Evolutionary conservation across 2,329 filamentous ascomycete species (phyloP), one percentile per base, ranked within the genome.

Genomic region (Chrysoporthe austroafricana): DNA sequence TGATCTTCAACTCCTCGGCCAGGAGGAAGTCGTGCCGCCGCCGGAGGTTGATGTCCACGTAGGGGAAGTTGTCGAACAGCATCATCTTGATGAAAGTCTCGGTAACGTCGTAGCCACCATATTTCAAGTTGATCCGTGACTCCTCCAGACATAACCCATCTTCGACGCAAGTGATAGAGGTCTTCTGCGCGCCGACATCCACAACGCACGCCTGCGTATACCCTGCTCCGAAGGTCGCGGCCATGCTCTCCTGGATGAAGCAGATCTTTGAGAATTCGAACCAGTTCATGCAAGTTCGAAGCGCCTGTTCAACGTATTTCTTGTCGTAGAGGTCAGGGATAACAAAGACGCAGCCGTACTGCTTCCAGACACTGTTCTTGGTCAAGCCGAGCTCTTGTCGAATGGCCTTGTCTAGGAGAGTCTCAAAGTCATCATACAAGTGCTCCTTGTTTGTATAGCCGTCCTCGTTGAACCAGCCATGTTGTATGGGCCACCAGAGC

Each of bases 251-350:
- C 78, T 99, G 96, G 68, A 98, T 94, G 76, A 99, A 96, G 77
- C 92, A 96, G 61, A 97, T 90, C 66, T 91, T 90, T 71, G 88
- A 91, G 76, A 99, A 97, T 66, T 94, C 91, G 75, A 97, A 96
- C 80, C 95, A 94, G 60, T 88, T 90, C 82, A 98, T 91, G 73
- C 95, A 88, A 69, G 96, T 92, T 66, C 94, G 90, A 54, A 99
- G 83, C 11, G 96, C 83, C 76, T 91, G 90, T 62, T 93, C 93
- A 21, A 98, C 93, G 71, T 97, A 97, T 62, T 88, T 88, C 78
- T 97, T 96, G 80, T 99, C 96, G 80, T 98, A 99, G 11, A 99
- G 84, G 77, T 99, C 96, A 0, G 96, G 96, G 59, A 99, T 96
- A 71, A 99, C 90, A 75, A 98, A 93, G n/a, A 97, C 94, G 73